These are phyloP conservation scores for Rhodotorula graminis DNA, from an alignment of 768 basidiomycete genomes.

Conservation along the genomic window DNA sequence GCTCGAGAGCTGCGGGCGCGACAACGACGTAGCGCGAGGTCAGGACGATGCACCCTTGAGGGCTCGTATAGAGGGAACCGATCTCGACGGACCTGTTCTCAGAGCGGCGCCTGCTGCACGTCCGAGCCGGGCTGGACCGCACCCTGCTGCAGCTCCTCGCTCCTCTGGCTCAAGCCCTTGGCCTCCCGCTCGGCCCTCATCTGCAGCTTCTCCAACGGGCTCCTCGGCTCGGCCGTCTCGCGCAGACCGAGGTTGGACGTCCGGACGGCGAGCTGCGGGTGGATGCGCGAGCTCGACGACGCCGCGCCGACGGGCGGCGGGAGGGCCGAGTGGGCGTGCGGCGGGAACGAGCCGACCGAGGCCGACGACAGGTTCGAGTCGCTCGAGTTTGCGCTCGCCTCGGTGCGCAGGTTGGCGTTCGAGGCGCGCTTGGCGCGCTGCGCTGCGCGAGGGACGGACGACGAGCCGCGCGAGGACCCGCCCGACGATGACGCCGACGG, in stretches of 20 bases:
- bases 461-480: background rate
- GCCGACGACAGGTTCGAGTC: constrained; percentile 6
- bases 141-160: background rate
- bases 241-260: background rate
- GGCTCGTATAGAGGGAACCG: too few species aligned
- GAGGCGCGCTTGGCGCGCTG: background rate
- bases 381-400: constrained; percentile 13
- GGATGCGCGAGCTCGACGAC: background rate
- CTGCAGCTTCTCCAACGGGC: constrained; percentile 38
- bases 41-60: too few species aligned
- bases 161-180: constrained; percentile 6
- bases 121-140: too few species aligned
- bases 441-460: background rate
- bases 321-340: background rate
- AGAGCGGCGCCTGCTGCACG: too few species aligned
- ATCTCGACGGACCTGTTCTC: too few species aligned
- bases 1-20: too few species aligned
- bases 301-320: background rate
- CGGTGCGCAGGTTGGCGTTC: background rate
- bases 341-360: background rate
- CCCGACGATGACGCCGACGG: constrained; percentile 11
- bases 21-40: too few species aligned
- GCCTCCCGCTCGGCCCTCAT: constrained; percentile 19
- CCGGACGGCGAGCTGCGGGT: background rate
- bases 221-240: constrained; percentile 8